Evolutionary conservation across 805 yeast genomes (phyloP).

Genomic region (Ogataea corticis): DNA sequence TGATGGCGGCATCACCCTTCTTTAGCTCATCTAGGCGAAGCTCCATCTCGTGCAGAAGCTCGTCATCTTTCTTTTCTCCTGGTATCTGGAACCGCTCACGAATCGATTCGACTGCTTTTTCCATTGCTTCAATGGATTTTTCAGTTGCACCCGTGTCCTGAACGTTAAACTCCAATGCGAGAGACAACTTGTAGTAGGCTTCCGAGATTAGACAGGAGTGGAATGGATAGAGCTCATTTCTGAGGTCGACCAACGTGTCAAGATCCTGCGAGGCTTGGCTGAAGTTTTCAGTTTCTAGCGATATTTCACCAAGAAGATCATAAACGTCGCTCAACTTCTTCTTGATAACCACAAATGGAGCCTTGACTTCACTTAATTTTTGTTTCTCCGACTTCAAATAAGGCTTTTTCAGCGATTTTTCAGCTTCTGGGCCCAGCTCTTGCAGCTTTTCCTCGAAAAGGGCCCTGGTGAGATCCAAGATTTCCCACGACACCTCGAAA

Average conservation of each 20-base stretch:
- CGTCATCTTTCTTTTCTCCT: slow-evolving; percentile 44
- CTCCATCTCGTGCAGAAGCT: slow-evolving; percentile 54
- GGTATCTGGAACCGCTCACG: slow-evolving; percentile 39
- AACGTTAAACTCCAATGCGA: slow-evolving; percentile 71
- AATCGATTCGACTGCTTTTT: slow-evolving; percentile 44
- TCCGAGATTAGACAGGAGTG: slow-evolving; percentile 66
- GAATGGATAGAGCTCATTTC: slow-evolving; percentile 51
- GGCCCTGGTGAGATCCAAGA: slow-evolving; percentile 74
- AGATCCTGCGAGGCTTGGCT: slow-evolving; percentile 75
- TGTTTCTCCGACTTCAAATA: slow-evolving; percentile 24
- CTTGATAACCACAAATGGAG: slow-evolving; percentile 39
- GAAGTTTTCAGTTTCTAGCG: slow-evolving; percentile 87
- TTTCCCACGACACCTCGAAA: slow-evolving; percentile 87
- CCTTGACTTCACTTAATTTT: slow-evolving; percentile 18
- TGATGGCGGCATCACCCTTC: slow-evolving; percentile 49
- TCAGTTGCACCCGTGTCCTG: slow-evolving; percentile 55
- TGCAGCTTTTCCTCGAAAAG: slow-evolving; percentile 52
- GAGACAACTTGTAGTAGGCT: slow-evolving; percentile 75
- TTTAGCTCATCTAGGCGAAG: slow-evolving; percentile 56
- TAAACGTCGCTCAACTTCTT: slow-evolving; percentile 70
- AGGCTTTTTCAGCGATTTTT: slow-evolving; percentile 15
- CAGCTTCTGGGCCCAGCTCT: slow-evolving; percentile 15
- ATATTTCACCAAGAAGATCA: slow-evolving; percentile 84
- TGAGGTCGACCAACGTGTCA: slow-evolving; percentile 52
- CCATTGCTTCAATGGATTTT: slow-evolving; percentile 49